Evolutionary conservation across 495 filamentous ascomycete species (phyloP), one percentile per base, ranked within the genome.

Genomic region (Tuber melanosporum): DNA sequence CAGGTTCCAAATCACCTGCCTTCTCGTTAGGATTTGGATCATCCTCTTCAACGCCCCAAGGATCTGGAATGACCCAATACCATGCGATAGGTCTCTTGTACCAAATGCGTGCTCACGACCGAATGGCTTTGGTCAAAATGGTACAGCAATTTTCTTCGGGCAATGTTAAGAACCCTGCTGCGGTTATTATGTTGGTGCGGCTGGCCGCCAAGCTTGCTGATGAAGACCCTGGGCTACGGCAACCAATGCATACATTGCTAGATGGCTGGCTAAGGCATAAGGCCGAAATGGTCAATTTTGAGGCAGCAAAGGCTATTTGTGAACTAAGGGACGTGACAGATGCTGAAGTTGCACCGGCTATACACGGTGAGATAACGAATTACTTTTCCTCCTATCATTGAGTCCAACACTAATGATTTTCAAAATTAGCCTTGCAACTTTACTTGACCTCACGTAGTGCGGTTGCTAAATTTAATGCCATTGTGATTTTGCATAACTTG

Each of bases 111-210:
- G 92, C 92, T 75, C 93, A 97, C 79, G 95, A 99, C 85, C 90
- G 95, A 82, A 99, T 98, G 96, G 93, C 95, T 10, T 85, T 99
- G 80, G 95, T 98, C n/a, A 99, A 98, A 89, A 98, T 99, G 96
- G 95, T 98, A 20, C 95, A 99, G 85, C 96, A 98, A 84, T 98
- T 97, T 82, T 93, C 93, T 46, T 91, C 91, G 73, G 91, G 95
- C 12, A 94, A 95, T 70, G 93, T 92, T 41, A 98, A 97, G 89
- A 98, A 93, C 84, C 94, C 95, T 20, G 94, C 94, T 57, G 95
- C 94, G 49, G 91, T 94, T 77, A 89, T 98, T 22, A 90, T 99
- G 88, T 87, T 99, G 41, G 96, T 99, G 57, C 89, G 95, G 71
- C 85, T 99, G 75, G 96, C 96, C 71, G 94, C 95, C 47, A 97